Percentiles rank a stretch among this genome's conserved stretches.
Conservation (phyloP, 176 grass and related monocot genomes). For the Olyra latifolia region DNA sequence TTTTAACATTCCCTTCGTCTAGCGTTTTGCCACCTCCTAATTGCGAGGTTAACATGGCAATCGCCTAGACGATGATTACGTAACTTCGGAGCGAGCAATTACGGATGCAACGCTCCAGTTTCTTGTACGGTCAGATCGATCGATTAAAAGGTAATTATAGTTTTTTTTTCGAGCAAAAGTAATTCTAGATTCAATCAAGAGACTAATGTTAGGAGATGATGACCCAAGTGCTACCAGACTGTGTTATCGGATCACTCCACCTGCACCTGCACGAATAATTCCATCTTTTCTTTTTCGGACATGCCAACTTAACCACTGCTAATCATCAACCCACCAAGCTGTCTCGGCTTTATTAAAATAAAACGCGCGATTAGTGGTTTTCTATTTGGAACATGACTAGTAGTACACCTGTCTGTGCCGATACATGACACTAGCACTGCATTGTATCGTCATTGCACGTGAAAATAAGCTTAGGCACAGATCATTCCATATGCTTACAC, state of each 20-base stretch:
- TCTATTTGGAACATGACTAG: not conserved
- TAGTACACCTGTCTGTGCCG: not conserved
- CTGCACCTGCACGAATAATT: too few species aligned
- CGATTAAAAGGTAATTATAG: too few species aligned
- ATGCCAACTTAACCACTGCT: conserved; percentile 40
- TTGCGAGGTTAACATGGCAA: not conserved
- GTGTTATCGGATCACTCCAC: conserved; percentile 5
- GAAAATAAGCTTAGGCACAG: not conserved
- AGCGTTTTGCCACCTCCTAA: too few species aligned
- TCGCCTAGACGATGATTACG: not conserved
- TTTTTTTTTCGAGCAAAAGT: not conserved
- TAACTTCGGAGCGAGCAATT: not conserved
- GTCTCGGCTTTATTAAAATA: not conserved
- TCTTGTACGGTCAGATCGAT: not conserved
- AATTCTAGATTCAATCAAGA: not conserved
- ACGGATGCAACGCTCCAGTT: not conserved
- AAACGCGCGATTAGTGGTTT: too few species aligned
- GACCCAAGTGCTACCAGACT: not conserved
- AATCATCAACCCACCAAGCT: conserved; percentile 38
- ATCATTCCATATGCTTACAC: not conserved
- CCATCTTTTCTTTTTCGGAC: not conserved
- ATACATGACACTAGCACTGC: not conserved
- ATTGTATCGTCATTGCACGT: not conserved
- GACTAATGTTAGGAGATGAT: not conserved
- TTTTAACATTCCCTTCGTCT: not conserved